phyloP scores from a whole-genome alignment of 306 rosid species.

The Vigna reflexopilosa region DNA sequence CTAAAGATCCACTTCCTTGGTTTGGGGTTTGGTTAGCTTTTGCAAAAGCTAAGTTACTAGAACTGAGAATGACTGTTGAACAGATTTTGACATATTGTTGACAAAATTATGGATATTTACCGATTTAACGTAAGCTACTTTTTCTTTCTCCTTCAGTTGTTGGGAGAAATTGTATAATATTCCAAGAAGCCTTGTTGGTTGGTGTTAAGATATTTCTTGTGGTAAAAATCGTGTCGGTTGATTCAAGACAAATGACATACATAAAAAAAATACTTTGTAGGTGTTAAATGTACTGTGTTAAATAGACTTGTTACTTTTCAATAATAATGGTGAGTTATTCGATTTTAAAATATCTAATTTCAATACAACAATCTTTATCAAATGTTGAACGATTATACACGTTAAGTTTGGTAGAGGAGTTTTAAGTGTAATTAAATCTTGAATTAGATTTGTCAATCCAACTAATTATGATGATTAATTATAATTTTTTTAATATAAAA shows the following conservation, averaged over 20 bases:
- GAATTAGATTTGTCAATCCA: background rate
- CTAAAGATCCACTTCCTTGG: conserved; percentile 44
- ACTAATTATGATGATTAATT: too few species aligned
- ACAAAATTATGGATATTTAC: background rate
- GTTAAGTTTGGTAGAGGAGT: background rate
- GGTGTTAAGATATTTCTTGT: background rate
- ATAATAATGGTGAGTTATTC: too few species aligned
- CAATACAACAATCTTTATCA: background rate
- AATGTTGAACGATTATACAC: too few species aligned
- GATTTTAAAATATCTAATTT: too few species aligned
- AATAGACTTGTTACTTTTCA: background rate
- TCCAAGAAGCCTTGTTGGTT: background rate
- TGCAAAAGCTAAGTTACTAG: conserved; percentile 11
- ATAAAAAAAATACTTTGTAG: background rate
- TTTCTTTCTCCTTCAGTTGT: background rate
- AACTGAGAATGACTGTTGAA: conserved; percentile 3
- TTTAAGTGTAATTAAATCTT: too few species aligned
- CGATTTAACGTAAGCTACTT: background rate
- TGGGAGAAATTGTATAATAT: background rate
- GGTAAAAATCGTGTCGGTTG: background rate
- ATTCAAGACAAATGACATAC: background rate
- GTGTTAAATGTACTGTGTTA: background rate
- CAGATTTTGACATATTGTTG: conserved; percentile 16
- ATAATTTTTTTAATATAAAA: too few species aligned
- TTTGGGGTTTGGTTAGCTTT: conserved; percentile 42